Evolutionary conservation across 2,329 filamentous ascomycete genomes (phyloP).

Genomic region (Colletotrichum shisoi): DNA sequence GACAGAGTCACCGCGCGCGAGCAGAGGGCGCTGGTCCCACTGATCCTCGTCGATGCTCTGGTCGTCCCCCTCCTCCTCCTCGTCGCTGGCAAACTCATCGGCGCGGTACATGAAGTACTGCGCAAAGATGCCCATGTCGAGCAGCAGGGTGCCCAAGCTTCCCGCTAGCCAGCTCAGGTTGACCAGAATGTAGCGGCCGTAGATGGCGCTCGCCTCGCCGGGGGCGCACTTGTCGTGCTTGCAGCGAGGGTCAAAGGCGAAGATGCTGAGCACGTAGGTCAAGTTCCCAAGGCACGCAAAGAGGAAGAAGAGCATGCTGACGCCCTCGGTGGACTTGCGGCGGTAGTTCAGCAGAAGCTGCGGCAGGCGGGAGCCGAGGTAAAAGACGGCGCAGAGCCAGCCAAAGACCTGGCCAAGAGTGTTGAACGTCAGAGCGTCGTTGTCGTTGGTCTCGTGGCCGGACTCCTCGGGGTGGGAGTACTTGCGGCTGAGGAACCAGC

Average conservation of each 20-base stretch:
- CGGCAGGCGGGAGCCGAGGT: constrained; percentile 87
- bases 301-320: constrained; percentile 93
- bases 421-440: constrained; percentile 70
- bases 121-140: constrained; percentile 86
- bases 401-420: constrained; percentile 88
- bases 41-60: constrained; percentile 45
- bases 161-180: constrained; percentile 92
- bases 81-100: constrained; percentile 50
- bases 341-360: constrained; percentile 92
- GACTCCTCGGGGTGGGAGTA: constrained; percentile 50
- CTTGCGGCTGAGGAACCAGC: constrained; percentile 78
- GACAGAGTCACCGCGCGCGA: constrained; percentile 40
- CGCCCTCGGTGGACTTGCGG: constrained; percentile 90
- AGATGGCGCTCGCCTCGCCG: constrained; percentile 72
- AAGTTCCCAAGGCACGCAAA: constrained; percentile 96
- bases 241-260: constrained; percentile 85
- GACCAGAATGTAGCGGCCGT: constrained; percentile 83
- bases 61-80: constrained; percentile 43
- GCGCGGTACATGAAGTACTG: constrained; percentile 88
- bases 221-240: constrained; percentile 61
- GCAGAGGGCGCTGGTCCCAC: constrained; percentile 51
- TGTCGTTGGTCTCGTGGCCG: constrained; percentile 54
- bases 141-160: constrained; percentile 82
- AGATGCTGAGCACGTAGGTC: constrained; percentile 90
- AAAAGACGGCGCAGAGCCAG: constrained; percentile 87